Conservation (phyloP, 2,329 filamentous ascomycete species). For the Paraphaeosphaeria minitans region DNA sequence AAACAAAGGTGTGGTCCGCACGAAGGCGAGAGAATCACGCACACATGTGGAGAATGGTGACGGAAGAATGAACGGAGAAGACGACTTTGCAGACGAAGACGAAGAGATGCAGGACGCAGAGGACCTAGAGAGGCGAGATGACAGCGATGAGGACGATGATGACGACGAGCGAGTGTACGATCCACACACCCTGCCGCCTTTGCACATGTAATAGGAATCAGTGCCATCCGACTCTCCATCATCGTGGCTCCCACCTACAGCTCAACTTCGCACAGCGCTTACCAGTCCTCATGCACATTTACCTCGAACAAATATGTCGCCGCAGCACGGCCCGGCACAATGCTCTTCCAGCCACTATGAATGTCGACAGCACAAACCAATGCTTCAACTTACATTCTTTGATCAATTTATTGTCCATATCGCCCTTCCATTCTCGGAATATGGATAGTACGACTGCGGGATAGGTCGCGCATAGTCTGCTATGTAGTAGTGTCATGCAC, state of each 20-base stretch:
- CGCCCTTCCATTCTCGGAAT: neutral
- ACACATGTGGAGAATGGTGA: conserved; percentile 18
- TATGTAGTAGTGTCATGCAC: neutral
- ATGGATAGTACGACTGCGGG: neutral
- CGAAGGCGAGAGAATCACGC: conserved; percentile 28
- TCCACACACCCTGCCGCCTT: conserved; percentile 18
- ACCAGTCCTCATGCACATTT: neutral
- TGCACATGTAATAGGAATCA: neutral
- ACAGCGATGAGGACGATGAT: conserved; percentile 40
- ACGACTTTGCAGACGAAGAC: conserved; percentile 34
- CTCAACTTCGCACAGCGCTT: neutral
- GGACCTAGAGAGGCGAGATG: conserved; percentile 32
- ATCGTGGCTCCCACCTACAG: neutral
- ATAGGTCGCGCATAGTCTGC: neutral
- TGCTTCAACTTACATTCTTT: neutral
- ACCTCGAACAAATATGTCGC: neutral
- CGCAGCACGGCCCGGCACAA: neutral
- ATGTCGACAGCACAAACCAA: neutral
- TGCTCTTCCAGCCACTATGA: neutral
- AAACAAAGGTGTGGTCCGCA: conserved; percentile 34
- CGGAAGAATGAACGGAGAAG: conserved; percentile 32
- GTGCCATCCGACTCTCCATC: neutral
- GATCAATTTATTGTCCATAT: neutral
- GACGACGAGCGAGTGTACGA: conserved; percentile 38
- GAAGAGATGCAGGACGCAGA: conserved; percentile 37